Evolutionary conservation across 1,284 basidiomycete genomes (phyloP).

Genomic region (Serendipita sp.): DNA sequence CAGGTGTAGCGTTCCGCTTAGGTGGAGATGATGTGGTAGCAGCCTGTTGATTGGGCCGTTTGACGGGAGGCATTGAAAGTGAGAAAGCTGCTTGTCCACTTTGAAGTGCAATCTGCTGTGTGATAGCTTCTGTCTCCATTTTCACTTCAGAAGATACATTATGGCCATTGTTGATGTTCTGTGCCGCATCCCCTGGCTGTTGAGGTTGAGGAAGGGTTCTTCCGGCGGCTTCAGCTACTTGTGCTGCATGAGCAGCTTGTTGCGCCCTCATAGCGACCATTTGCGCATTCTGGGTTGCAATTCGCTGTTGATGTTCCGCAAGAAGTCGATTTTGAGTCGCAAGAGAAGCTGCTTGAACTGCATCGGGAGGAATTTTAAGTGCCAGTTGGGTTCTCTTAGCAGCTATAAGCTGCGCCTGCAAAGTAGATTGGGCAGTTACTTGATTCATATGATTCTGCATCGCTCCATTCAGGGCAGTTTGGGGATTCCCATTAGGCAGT

Average conservation of each 20-base stretch:
- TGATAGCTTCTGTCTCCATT: constrained; percentile 16
- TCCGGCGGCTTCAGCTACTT: constrained; percentile 16
- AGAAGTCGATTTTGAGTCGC: constrained; percentile 11
- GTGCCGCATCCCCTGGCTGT: too few species aligned
- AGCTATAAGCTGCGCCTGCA: neutral
- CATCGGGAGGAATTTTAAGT: neutral
- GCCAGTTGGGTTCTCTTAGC: neutral
- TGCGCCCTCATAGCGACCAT: constrained; percentile 2
- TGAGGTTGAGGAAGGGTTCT: constrained; percentile 8
- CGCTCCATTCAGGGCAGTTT: neutral
- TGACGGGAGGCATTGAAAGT: neutral
- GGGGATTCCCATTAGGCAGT: neutral
- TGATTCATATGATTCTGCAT: neutral
- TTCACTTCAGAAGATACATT: constrained; percentile 14
- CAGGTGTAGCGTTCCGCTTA: neutral
- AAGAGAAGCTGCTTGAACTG: constrained; percentile 16
- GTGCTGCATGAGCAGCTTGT: constrained; percentile 14
- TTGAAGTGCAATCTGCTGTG: constrained; percentile 16
- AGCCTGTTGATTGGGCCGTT: neutral
- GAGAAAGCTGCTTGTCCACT: neutral
- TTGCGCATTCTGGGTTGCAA: constrained; percentile 1
- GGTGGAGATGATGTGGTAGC: neutral
- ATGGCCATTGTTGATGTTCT: neutral
- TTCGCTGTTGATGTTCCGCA: neutral
- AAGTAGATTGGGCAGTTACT: neutral